These are phyloP conservation scores for Gastrolobium bilobum DNA, from an alignment of 306 rosid species.

Conservation along the genomic window DNA sequence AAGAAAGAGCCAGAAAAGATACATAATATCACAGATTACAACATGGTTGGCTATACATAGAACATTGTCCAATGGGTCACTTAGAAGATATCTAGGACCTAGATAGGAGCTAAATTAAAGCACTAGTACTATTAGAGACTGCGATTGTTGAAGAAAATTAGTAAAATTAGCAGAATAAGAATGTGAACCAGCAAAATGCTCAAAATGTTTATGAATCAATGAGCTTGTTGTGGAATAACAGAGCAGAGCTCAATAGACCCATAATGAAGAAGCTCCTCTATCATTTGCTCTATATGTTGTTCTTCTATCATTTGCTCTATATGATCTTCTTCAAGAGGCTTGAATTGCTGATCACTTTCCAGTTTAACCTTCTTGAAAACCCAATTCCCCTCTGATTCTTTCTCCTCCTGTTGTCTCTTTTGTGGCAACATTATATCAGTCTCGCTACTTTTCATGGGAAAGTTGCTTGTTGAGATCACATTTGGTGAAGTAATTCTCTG, in stretches of 20 bases:
- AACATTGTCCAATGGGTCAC: conserved; percentile 66
- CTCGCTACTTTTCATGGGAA: conserved; percentile 33
- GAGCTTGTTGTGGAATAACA: conserved; percentile 49
- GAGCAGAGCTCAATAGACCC: conserved; percentile 87
- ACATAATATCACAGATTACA: conserved; percentile 48
- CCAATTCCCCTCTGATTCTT: conserved; percentile 56
- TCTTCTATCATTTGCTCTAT: conserved; percentile 95
- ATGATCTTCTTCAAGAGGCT: conserved; percentile 80
- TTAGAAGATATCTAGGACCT: conserved; percentile 55
- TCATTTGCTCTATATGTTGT: conserved; percentile 91
- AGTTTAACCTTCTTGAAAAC: conserved; percentile 64
- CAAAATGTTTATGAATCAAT: conserved; percentile 37
- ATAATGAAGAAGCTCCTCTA: conserved; percentile 82
- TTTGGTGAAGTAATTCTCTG: conserved; percentile 47
- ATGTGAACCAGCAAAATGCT: conserved; percentile 38
- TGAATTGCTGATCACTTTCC: conserved; percentile 63
- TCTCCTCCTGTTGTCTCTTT: conserved; percentile 45
- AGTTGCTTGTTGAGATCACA: conserved; percentile 43
- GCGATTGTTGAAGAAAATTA: conserved; percentile 49
- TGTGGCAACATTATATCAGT: conserved; percentile 45
- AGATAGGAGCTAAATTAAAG: conserved; percentile 20
- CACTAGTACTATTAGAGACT: conserved; percentile 1
- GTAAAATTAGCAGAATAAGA: conserved; percentile 65
- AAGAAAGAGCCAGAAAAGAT: conserved; percentile 48
- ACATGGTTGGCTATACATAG: conserved; percentile 58